phyloP scores from a whole-genome alignment of 805 yeast species.

The Schwanniomyces pseudopolymorphus region DNA sequence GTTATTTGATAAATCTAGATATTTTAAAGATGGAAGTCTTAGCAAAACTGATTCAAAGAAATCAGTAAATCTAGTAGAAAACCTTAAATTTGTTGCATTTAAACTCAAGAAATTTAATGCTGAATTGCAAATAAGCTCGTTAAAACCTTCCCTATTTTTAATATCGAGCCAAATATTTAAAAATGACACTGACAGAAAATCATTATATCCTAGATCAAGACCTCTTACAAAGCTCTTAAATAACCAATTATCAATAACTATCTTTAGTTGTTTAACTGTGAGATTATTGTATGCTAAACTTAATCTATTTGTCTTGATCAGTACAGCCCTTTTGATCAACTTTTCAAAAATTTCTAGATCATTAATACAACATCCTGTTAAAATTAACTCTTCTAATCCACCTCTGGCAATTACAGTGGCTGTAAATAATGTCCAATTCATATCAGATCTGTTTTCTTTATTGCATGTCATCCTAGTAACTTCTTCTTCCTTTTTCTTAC shows the following conservation, averaged over 20 bases:
- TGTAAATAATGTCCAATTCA: conserved; percentile 80
- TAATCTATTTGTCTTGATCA: conserved; percentile 54
- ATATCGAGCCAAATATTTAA: conserved; percentile 39
- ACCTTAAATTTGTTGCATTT: conserved; percentile 59
- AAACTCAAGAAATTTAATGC: conserved; percentile 53
- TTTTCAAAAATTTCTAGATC: conserved; percentile 55
- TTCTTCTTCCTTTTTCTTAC: conserved; percentile 26
- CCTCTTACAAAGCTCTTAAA: conserved; percentile 54
- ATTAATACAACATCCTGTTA: conserved; percentile 72
- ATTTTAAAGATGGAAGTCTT: conserved; percentile 57
- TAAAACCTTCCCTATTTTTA: conserved; percentile 17
- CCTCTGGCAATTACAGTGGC: conserved; percentile 68
- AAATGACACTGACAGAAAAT: conserved; percentile 43
- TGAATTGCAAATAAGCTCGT: conserved; percentile 17
- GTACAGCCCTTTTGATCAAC: conserved; percentile 56
- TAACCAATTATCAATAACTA: conserved; percentile 59
- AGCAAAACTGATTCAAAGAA: conserved; percentile 53
- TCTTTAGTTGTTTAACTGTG: conserved; percentile 53
- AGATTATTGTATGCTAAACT: conserved; percentile 80
- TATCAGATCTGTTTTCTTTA: conserved; percentile 59
- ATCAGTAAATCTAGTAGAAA: conserved; percentile 47
- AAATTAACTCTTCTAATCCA: conserved; percentile 74
- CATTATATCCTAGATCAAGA: conserved; percentile 82
- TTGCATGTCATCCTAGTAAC: conserved; percentile 46
- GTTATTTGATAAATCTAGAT: conserved; percentile 74